A percentile compares a stretch with the other conserved stretches of the same genome.
Conservation (phyloP, 768 basidiomycete genomes). For the Macrolepiota fuliginosa region DNA sequence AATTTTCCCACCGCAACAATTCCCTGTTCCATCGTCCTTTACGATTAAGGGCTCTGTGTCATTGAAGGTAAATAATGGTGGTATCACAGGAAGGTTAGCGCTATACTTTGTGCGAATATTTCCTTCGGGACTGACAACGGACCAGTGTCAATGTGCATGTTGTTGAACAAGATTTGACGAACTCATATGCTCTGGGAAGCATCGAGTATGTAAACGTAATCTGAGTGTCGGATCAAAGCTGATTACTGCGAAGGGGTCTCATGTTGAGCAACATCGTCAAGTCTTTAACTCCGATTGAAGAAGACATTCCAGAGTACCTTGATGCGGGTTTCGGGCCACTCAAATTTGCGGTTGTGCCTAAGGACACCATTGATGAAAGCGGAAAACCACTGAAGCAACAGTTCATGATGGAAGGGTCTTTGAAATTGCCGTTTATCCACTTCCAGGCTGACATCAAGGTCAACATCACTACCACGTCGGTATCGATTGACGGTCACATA, state of each 20-base stretch:
- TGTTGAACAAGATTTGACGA: neutral
- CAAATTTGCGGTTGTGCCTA: neutral
- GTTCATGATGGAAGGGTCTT: neutral
- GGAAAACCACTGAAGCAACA: neutral
- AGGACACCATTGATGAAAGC: neutral
- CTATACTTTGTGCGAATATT: neutral
- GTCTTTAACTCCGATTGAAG: neutral
- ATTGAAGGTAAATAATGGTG: neutral
- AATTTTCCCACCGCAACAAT: neutral
- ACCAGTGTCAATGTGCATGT: neutral
- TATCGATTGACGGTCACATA: neutral
- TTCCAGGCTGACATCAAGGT: neutral
- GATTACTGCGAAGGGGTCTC: neutral
- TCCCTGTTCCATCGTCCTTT: neutral
- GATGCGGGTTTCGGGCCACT: neutral
- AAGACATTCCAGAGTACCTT: neutral
- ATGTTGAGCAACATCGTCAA: neutral
- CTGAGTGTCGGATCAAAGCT: neutral
- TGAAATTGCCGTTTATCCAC: neutral
- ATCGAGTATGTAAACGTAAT: neutral
- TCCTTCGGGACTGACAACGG: neutral
- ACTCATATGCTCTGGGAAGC: neutral
- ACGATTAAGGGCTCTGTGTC: neutral
- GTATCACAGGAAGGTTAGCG: neutral
- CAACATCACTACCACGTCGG: neutral